Evolutionary conservation across 129 eudicot genomes (phyloP).

Genomic region (Escallonia herrerae): DNA sequence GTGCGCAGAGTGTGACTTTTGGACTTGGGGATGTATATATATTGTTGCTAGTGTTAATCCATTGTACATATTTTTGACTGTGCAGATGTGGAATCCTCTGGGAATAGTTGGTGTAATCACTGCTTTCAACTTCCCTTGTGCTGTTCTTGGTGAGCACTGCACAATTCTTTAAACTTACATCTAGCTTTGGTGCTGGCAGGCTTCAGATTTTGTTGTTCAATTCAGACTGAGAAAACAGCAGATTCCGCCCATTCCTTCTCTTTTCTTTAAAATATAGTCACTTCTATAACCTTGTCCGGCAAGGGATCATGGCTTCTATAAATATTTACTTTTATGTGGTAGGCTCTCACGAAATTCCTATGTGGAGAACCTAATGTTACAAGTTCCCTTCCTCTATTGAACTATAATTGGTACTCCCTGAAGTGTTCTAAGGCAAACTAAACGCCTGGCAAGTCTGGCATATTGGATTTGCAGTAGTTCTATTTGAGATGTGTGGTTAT

Average conservation of each 20-base stretch:
- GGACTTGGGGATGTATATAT: constrained; percentile 1
- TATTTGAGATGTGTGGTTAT: too few species aligned
- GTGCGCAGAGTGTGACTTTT: constrained; percentile 31
- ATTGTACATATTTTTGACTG: not conserved
- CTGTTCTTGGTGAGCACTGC: constrained; percentile 86
- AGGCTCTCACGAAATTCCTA: too few species aligned
- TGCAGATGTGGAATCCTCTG: constrained; percentile 98
- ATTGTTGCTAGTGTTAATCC: constrained; percentile 3
- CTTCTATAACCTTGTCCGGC: not conserved
- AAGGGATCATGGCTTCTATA: not conserved
- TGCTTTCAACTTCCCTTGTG: constrained; percentile 97
- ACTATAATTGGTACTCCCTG: too few species aligned
- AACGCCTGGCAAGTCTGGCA: too few species aligned
- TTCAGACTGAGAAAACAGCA: too few species aligned
- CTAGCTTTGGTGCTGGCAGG: not conserved
- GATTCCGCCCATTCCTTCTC: too few species aligned
- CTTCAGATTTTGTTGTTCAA: not conserved
- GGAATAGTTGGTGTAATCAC: constrained; percentile 96
- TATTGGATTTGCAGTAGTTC: too few species aligned
- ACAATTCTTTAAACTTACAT: not conserved
- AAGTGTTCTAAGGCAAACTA: too few species aligned
- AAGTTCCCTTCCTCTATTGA: too few species aligned
- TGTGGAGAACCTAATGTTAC: too few species aligned
- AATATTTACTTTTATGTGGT: not conserved
- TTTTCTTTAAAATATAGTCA: not conserved